A percentile compares a stretch with the other conserved stretches of the same genome.
These are phyloP conservation scores for Pestalotiopsis sp. DNA, from an alignment of 2,329 filamentous ascomycete genomes.

Conservation along the genomic window DNA sequence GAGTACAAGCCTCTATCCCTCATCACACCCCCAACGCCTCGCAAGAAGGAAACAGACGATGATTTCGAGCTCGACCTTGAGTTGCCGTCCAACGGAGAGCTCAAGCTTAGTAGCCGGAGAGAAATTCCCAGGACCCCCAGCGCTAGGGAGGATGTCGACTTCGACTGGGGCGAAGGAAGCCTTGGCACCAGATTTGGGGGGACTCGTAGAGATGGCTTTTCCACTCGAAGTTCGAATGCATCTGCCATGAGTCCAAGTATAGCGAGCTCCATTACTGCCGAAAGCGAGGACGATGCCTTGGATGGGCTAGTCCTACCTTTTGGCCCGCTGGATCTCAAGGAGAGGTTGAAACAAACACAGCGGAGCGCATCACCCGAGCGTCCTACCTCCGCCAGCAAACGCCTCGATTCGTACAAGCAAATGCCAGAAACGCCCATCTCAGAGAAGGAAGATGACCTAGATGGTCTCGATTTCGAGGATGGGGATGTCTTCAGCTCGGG, in stretches of 20 bases:
- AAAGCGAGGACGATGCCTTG: slow-evolving; percentile 92
- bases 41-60: slow-evolving; percentile 57
- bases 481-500: slow-evolving; percentile 79
- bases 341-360: slow-evolving; percentile 75
- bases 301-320: slow-evolving; percentile 86
- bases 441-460: slow-evolving; percentile 78
- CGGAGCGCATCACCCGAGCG: slow-evolving; percentile 60
- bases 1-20: slow-evolving; percentile 33
- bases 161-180: slow-evolving; percentile 94
- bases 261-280: slow-evolving; percentile 85
- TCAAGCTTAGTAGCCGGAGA: slow-evolving; percentile 64
- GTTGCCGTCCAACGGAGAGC: slow-evolving; percentile 66
- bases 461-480: slow-evolving; percentile 84
- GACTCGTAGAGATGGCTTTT: slow-evolving; percentile 77
- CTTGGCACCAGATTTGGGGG: slow-evolving; percentile 89
- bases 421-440: slow-evolving; percentile 35
- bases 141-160: slow-evolving; percentile 67
- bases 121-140: slow-evolving; percentile 67
- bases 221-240: slow-evolving; percentile 81
- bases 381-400: slow-evolving; percentile 41
- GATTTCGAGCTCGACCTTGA: slow-evolving; percentile 76
- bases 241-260: slow-evolving; percentile 92
- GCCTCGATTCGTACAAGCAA: slow-evolving; percentile 27
- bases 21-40: slow-evolving; percentile 57
- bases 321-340: slow-evolving; percentile 81